Base-by-base conservation (phyloP, 2,329 filamentous ascomycete genomes). In the Pseudocercospora macadamiae region DNA sequence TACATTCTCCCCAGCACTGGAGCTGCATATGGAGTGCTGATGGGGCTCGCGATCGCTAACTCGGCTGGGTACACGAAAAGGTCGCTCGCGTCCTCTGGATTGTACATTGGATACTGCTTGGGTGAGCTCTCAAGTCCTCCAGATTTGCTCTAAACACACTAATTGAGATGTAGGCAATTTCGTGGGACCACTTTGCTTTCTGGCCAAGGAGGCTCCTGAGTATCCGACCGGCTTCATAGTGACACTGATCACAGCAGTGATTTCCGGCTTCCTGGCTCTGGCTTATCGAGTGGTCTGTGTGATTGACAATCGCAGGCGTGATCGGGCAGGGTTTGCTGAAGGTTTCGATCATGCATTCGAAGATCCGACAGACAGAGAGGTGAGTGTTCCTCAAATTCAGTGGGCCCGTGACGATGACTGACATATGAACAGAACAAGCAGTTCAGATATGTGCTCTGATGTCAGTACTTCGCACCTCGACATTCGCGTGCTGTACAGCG, bases 291-390 rank as follows among this genome's bases (percentile, higher is more conserved):
- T 73, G 21, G 58, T 80, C 5, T 81, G 79, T 58, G 67, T 78
- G 10, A 73, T 70, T 70, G 73, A 78, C 9, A 82, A 82, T 62
- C 69, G 67, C 21, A 70, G 68, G 55, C 74, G 79, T 32, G 78
- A 82, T 59, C 70, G 69, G 48, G 63, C 74, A 2, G 78, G 78
- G 1, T 74, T 71, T 7, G 56, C 73, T 14, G 80, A 83, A 67
- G 79, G 74, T 1, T 83, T 77, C 45, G 81, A 82, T 45, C 75
- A 82, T 64, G 80, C 80, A 0, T 82, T 80, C 55, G 78, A 82
- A 51, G 80, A 83, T 62, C 70, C 81, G 30, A 82, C 80, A 3
- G 79, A 82, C 63, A 75, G 64, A 47, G 75, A 60, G 58, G 59
- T 61, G 34, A 55, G 59, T 2, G 14, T 34, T 51, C 16, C 19